A percentile compares a stretch with the other conserved stretches of the same genome.
These are phyloP conservation scores for Beauveria varroae DNA, from an alignment of 2,329 filamentous ascomycete species.

Conservation along the genomic window DNA sequence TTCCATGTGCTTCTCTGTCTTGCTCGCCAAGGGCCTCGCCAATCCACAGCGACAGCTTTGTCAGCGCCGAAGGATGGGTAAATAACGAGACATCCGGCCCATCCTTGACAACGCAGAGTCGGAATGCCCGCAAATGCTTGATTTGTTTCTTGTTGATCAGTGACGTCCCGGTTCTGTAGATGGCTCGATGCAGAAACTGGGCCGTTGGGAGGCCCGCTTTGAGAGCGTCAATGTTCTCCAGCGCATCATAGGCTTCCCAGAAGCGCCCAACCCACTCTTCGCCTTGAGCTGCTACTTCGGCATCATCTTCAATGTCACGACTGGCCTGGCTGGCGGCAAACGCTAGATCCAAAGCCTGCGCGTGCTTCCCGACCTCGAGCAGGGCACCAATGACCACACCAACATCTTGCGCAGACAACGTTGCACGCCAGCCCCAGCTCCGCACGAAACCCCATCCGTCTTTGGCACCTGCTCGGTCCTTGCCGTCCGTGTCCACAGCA, in stretches of 20 bases:
- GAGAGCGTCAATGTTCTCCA: slow-evolving; percentile 66
- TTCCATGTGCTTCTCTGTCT: slow-evolving; percentile 68
- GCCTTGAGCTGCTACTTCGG: slow-evolving; percentile 42
- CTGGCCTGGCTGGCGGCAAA: slow-evolving; percentile 23
- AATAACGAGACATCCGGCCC: slow-evolving; percentile 88
- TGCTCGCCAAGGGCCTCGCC: slow-evolving; percentile 87
- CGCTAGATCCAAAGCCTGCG: slow-evolving; percentile 26
- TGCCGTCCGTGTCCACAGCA: slow-evolving; percentile 61
- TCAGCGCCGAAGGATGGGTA: slow-evolving; percentile 84
- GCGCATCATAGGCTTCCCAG: slow-evolving; percentile 65
- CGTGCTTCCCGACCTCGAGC: slow-evolving; percentile 74
- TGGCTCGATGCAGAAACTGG: slow-evolving; percentile 83
- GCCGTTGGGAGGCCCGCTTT: slow-evolving; percentile 73
- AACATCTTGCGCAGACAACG: slow-evolving; percentile 85
- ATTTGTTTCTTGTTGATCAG: slow-evolving; percentile 92
- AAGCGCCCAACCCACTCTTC: slow-evolving; percentile 62
- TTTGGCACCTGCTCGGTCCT: slow-evolving; percentile 63
- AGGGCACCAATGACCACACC: slow-evolving; percentile 89
- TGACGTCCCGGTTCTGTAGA: slow-evolving; percentile 84
- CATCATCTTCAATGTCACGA: slow-evolving; percentile 39
- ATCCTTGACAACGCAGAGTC: slow-evolving; percentile 93
- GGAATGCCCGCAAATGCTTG: slow-evolving; percentile 83
- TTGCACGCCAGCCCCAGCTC: slow-evolving; percentile 96
- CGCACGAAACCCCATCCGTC: slow-evolving; percentile 96
- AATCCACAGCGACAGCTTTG: slow-evolving; percentile 90